Conservation (phyloP, 140 eudicot genomes). For the Flaveria floridana region DNA sequence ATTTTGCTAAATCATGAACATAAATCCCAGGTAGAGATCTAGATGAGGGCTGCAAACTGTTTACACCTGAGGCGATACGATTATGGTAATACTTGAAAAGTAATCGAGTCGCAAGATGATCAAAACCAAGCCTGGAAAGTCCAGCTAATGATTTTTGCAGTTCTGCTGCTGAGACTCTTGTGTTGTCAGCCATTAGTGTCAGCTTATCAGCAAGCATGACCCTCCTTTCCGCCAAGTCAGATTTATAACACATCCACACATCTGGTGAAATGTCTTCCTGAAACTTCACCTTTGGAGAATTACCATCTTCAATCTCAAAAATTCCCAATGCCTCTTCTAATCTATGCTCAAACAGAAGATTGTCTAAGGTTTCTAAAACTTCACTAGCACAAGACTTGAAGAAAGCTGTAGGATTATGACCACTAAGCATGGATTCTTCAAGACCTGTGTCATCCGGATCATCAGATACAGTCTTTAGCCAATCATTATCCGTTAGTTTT, state of each 20-base stretch:
- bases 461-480: slow-evolving; percentile 32
- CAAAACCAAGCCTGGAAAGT: slow-evolving; percentile 60
- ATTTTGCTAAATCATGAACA: slow-evolving; percentile 48
- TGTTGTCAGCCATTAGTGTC: slow-evolving; percentile 53
- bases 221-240: slow-evolving; percentile 58
- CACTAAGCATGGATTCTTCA: slow-evolving; percentile 32
- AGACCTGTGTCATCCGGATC: slow-evolving; percentile 31
- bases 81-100: slow-evolving; percentile 55
- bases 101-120: slow-evolving; percentile 55
- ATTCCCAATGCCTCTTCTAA: slow-evolving; percentile 57
- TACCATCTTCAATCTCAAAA: slow-evolving; percentile 56
- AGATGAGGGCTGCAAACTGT: slow-evolving; percentile 40
- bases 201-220: slow-evolving; percentile 49
- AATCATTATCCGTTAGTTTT: slow-evolving; percentile 34
- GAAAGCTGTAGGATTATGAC: slow-evolving; percentile 34
- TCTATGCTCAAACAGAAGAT: slow-evolving; percentile 58
- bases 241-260: slow-evolving; percentile 48
- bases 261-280: slow-evolving; percentile 37
- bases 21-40: slow-evolving; percentile 37
- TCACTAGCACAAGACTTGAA: slow-evolving; percentile 41
- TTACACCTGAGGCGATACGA: slow-evolving; percentile 46
- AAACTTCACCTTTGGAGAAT: slow-evolving; percentile 41
- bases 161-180: slow-evolving; percentile 58
- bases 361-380: slow-evolving; percentile 56
- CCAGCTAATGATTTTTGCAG: slow-evolving; percentile 61